Evolutionary conservation across 768 basidiomycete species (phyloP), one percentile per base, ranked within the genome.

Genomic region (Mycena haematopus): DNA sequence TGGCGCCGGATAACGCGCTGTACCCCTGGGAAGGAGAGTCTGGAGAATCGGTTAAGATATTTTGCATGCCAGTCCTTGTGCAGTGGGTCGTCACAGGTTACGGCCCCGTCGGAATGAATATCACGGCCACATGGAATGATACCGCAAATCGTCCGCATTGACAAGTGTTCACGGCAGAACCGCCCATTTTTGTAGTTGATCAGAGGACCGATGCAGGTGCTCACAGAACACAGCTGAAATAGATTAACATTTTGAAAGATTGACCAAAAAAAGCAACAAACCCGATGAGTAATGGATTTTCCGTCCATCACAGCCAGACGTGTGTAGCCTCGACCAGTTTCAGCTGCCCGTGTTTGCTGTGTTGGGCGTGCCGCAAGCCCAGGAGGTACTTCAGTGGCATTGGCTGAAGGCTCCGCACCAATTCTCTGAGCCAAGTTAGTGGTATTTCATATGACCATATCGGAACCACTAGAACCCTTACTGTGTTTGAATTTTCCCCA

Each of bases 341-440:
- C 31, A 66, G 13, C 56, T 10, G 5, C 55, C 35, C n/a, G 53
- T 47, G n/a, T 65, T 69, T 44, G 68, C 67, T 22, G 14, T 49
- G 40, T 10, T 6, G 33, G 35, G 22, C 17, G 31, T 4, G 21
- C 9, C 31, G 40, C 14, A 5, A 42, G 25, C 27, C 6, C 15
- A 11, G 7, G 35, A 10, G 27, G 27, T 3, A 29, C 31, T 31
- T 9, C 29, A 5, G 29, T 9, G 29, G 9, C 29, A 31, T 31
- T 31, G 29, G 9, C 29, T 31, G n/a, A n/a, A n/a, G n/a, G n/a
- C n/a, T n/a, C n/a, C n/a, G n/a, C n/a, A n/a, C n/a, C n/a, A n/a
- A n/a, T n/a, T n/a, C n/a, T n/a, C n/a, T n/a, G n/a, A n/a, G n/a
- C n/a, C n/a, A n/a, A n/a, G n/a, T n/a, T n/a, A n/a, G n/a, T n/a